Evolutionary conservation across 1,284 basidiomycete species (phyloP).

Genomic region (Ceratobasidium sp.): DNA sequence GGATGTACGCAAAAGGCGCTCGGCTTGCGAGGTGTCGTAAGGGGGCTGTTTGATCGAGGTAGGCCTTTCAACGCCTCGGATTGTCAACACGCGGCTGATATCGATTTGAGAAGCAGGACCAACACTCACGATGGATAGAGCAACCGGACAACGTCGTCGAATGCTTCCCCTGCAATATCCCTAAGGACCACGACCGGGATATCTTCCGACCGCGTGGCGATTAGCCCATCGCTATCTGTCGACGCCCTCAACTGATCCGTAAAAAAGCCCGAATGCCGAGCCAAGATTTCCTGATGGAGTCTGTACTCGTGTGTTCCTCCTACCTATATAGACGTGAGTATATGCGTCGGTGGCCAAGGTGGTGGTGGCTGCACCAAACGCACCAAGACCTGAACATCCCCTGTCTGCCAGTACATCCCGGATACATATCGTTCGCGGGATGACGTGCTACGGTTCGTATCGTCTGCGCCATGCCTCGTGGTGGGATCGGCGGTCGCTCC

Average conservation of each 20-base stretch:
- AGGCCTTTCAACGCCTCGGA: neutral
- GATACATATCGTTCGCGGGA: neutral
- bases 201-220: constrained; percentile 4
- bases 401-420: constrained; percentile 7
- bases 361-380: neutral
- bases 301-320: constrained; percentile 2
- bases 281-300: constrained; percentile 14
- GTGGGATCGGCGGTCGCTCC: neutral
- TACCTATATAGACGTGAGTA: neutral
- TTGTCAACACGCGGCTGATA: neutral
- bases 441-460: neutral
- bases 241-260: neutral
- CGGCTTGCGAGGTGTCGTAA: neutral
- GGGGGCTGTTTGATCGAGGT: neutral
- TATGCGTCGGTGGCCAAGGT: neutral
- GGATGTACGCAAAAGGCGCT: neutral
- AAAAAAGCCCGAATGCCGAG: constrained; percentile 5
- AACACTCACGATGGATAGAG: constrained; percentile 10
- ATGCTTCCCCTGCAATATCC: constrained; percentile 11
- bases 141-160: neutral
- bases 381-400: constrained; percentile 25
- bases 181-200: constrained; percentile 4
- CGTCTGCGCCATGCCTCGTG: neutral
- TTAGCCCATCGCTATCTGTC: neutral
- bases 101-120: neutral